Conservation (phyloP, 208 protist species). For the Acanthamoeba culbertsoni region DNA sequence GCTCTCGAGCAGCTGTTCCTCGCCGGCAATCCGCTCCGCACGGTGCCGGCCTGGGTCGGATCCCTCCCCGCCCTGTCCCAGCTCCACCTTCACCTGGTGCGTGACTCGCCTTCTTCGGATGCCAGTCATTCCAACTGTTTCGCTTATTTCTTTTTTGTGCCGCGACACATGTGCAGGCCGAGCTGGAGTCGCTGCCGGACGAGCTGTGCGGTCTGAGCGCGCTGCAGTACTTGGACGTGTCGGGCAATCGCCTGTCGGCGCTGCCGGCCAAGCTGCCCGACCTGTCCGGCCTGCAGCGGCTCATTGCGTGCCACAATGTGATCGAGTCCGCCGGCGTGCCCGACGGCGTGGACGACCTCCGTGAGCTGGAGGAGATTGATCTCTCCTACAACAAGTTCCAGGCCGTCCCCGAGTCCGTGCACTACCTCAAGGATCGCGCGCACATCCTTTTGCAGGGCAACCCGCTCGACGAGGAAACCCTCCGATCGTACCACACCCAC, state of each 20-base stretch:
- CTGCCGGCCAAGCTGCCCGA: neutral
- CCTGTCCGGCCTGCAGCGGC: neutral
- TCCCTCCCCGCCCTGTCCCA: neutral
- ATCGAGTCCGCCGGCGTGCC: neutral
- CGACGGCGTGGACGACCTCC: neutral
- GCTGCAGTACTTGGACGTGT: neutral
- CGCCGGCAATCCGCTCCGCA: neutral
- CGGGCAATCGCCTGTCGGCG: neutral
- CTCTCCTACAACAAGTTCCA: neutral
- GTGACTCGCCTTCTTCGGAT: neutral
- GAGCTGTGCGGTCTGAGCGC: neutral
- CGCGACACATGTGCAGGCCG: neutral
- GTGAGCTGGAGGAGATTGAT: constrained; percentile 33
- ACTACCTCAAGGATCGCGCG: neutral
- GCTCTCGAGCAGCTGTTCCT: constrained; percentile 16
- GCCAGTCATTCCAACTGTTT: too few relatives aligned
- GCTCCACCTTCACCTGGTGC: constrained; percentile 14
- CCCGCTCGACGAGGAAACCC: neutral
- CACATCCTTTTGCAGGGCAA: constrained; percentile 2
- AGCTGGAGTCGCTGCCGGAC: neutral
- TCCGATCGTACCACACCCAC: neutral
- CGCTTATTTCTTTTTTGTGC: neutral
- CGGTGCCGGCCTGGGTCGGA: neutral
- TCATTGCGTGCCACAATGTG: constrained; percentile 5
- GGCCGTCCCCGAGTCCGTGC: neutral